phyloP scores from a whole-genome alignment of 805 yeast genomes.

The Candida argentea region DNA sequence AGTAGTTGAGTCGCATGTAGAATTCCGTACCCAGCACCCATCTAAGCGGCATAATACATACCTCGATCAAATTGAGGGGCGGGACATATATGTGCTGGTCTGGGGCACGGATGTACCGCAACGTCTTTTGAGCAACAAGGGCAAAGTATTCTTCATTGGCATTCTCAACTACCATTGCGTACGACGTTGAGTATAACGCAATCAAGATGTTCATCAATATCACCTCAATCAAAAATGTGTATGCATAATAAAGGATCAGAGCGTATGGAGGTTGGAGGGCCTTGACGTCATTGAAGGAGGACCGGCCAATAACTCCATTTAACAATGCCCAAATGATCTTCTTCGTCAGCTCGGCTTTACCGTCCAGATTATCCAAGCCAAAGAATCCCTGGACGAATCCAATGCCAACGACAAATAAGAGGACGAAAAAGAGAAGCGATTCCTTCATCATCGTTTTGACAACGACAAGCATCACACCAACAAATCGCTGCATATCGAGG shows the following conservation, averaged over 20 bases:
- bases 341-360: constrained; percentile 64
- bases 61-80: constrained; percentile 70
- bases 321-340: constrained; percentile 54
- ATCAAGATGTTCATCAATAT: constrained; percentile 73
- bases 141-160: constrained; percentile 83
- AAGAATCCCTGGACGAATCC: constrained; percentile 84
- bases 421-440: constrained; percentile 70
- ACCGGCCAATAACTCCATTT: constrained; percentile 65
- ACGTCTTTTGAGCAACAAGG: constrained; percentile 71
- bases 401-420: constrained; percentile 56
- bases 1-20: constrained; percentile 35
- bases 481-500: constrained; percentile 70
- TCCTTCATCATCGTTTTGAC: constrained; percentile 81
- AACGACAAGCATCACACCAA: constrained; percentile 84
- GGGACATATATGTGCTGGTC: constrained; percentile 80
- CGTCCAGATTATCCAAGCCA: constrained; percentile 84
- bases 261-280: constrained; percentile 82
- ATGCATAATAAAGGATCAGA: constrained; percentile 62
- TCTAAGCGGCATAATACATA: constrained; percentile 23
- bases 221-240: constrained; percentile 65
- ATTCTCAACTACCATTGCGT: constrained; percentile 69
- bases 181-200: constrained; percentile 80
- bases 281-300: constrained; percentile 60
- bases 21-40: constrained; percentile 24
- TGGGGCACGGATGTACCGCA: constrained; percentile 80